Evolutionary conservation across 202 grass and related monocot species (phyloP).

Genomic region (Schoenoplectus triqueter): DNA sequence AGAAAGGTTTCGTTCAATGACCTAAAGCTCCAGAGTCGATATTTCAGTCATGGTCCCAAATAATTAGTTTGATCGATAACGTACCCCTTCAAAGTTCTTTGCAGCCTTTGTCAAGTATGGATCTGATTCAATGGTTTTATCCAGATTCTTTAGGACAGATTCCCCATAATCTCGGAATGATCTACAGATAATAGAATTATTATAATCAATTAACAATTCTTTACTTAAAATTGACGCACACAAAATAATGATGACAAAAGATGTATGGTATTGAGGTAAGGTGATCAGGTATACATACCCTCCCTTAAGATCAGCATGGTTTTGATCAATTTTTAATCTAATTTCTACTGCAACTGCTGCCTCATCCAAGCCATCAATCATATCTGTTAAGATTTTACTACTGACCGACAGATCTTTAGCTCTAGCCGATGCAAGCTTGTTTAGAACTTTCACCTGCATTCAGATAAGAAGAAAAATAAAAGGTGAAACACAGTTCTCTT

Average conservation of each 20-base stretch:
- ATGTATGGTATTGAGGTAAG: background rate
- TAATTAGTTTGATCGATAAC: conserved; percentile 29
- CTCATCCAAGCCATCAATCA: conserved; percentile 88
- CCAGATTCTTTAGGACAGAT: conserved; percentile 79
- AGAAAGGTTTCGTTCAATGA: background rate
- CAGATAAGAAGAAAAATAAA: background rate
- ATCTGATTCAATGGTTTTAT: conserved; percentile 56
- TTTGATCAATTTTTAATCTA: conserved; percentile 96
- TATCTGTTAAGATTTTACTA: conserved; percentile 81
- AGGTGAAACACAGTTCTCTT: too few species aligned
- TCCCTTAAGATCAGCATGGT: conserved; percentile 78
- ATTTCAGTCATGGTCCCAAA: conserved; percentile 25
- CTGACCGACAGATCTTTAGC: conserved; percentile 57
- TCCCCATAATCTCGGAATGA: conserved; percentile 91
- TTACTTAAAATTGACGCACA: background rate
- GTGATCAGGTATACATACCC: conserved; percentile 60
- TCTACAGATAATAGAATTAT: conserved; percentile 49
- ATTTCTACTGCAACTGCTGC: conserved; percentile 69
- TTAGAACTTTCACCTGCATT: conserved; percentile 89
- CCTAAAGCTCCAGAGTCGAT: background rate
- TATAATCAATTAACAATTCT: background rate
- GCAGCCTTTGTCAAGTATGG: conserved; percentile 56
- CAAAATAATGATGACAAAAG: background rate
- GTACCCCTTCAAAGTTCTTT: conserved; percentile 90
- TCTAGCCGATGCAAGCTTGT: conserved; percentile 84